Evolutionary conservation across 345 rosid species (phyloP).

Genomic region (Moricandia arvensis): DNA sequence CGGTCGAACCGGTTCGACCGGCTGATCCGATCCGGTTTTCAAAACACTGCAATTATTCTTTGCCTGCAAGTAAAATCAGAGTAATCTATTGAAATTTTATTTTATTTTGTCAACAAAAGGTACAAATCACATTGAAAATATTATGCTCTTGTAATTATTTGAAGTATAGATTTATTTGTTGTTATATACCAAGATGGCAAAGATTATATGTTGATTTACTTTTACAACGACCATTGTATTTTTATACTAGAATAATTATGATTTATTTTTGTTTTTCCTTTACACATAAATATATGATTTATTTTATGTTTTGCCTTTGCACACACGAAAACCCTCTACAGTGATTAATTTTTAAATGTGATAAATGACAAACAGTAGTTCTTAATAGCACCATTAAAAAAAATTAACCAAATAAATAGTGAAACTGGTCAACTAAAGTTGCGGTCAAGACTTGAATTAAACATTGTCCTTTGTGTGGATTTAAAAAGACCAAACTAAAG

Average conservation of each 20-base stretch:
- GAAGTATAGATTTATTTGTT: not conserved
- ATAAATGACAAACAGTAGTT: not conserved
- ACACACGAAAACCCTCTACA: not conserved
- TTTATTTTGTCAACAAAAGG: no score
- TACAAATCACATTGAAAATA: no score
- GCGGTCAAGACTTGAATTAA: constrained; percentile 4
- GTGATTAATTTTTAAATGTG: not conserved
- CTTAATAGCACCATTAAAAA: not conserved
- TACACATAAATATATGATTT: not conserved
- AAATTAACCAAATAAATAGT: not conserved
- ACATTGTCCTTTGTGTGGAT: constrained; percentile 2
- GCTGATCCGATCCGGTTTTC: no score
- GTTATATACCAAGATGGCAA: not conserved
- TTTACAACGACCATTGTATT: not conserved
- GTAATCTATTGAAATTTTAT: not conserved
- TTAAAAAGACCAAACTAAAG: constrained; percentile 17
- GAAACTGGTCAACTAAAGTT: constrained; percentile 17
- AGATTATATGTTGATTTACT: not conserved
- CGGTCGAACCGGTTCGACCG: no score
- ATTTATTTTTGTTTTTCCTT: no score
- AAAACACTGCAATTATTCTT: not conserved
- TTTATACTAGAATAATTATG: not conserved
- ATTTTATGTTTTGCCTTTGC: not conserved
- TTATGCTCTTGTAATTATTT: not conserved
- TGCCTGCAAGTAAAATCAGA: not conserved